Evolutionary conservation across 192 early-diverging fungal genomes (phyloP).

Genomic region (Rhizophagus sp.): DNA sequence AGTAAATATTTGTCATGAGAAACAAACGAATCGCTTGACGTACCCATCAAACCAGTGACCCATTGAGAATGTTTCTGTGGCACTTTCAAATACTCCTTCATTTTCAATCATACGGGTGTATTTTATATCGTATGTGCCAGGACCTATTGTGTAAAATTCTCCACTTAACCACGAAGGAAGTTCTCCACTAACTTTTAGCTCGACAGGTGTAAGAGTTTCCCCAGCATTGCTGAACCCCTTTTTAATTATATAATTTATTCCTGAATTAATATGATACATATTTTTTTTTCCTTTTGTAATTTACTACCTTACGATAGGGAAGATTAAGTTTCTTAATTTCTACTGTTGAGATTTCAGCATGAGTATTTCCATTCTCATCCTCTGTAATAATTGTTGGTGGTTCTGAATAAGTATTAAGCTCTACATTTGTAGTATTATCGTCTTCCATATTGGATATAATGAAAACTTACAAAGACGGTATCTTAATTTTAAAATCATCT

Average conservation of each 20-base stretch:
- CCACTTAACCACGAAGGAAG: constrained; percentile 68
- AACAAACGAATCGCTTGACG: neutral
- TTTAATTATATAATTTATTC: neutral
- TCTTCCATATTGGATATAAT: too few species aligned
- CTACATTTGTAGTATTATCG: too few species aligned
- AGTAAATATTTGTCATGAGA: neutral
- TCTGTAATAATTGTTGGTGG: constrained; percentile 4
- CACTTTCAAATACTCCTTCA: constrained; percentile 60
- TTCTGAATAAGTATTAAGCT: neutral
- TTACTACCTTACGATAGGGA: neutral
- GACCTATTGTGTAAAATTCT: constrained; percentile 66
- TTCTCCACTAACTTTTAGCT: constrained; percentile 54
- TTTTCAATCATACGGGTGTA: constrained; percentile 59
- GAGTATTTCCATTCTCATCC: neutral
- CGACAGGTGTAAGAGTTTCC: constrained; percentile 33
- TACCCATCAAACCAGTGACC: constrained; percentile 75
- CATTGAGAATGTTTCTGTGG: constrained; percentile 65
- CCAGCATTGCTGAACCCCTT: constrained; percentile 21
- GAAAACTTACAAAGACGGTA: too few species aligned
- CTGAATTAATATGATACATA: neutral
- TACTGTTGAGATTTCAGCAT: neutral
- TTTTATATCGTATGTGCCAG: constrained; percentile 66
- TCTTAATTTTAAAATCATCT: too few species aligned
- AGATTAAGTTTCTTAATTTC: neutral
- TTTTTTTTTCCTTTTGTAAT: neutral